Evolutionary conservation across 441 rosid species (phyloP).

Genomic region (Gossypium gossypioides): DNA sequence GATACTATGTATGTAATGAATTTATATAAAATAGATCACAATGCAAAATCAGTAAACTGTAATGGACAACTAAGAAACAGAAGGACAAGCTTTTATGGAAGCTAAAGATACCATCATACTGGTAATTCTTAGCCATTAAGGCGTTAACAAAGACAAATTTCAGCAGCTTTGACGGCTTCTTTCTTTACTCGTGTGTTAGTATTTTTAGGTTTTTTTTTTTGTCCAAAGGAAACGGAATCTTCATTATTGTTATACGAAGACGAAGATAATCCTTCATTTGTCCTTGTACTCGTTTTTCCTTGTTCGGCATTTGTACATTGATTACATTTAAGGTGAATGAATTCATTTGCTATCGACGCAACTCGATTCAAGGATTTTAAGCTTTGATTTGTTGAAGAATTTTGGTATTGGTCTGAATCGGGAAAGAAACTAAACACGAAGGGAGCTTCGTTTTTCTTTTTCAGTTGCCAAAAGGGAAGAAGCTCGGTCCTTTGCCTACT

Average conservation of each 20-base stretch:
- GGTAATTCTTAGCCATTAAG: not conserved
- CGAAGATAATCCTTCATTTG: too few species aligned
- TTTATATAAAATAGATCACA: not conserved
- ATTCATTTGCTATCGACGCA: too few species aligned
- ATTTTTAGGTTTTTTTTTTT: not conserved
- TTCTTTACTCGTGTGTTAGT: not conserved
- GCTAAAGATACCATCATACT: not conserved
- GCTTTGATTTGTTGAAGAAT: too few species aligned
- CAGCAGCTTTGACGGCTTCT: not conserved
- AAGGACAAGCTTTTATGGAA: not conserved
- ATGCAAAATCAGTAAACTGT: not conserved
- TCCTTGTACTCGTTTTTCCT: too few species aligned
- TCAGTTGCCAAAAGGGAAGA: not conserved
- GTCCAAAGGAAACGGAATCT: not conserved
- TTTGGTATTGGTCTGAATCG: too few species aligned
- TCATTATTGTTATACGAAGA: too few species aligned
- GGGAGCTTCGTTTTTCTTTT: not conserved
- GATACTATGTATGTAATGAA: too few species aligned
- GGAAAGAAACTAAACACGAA: not conserved
- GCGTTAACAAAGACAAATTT: not conserved
- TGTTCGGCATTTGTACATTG: too few species aligned
- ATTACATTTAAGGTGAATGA: too few species aligned
- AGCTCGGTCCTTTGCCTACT: not conserved
- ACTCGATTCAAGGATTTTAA: too few species aligned
- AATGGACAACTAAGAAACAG: not conserved